Base-by-base conservation (phyloP, 352 stramenopile genomes). In the Halophytophthora batemanensis region DNA sequence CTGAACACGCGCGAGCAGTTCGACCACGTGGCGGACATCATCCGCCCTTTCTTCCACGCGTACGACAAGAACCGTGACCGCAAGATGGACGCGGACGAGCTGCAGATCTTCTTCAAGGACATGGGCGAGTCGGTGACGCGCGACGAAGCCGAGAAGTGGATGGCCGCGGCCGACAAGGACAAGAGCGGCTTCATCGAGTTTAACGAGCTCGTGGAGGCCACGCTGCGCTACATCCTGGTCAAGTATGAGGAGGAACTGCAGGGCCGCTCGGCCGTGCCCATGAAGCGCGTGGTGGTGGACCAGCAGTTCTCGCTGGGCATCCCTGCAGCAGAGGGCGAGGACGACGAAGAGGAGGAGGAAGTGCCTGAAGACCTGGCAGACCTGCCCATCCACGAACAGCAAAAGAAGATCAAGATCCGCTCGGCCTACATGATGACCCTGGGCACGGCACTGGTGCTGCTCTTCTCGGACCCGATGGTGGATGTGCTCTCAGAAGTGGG, bases 391-490 rank as follows among this genome's bases (percentile, higher is more conserved):
- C 85, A 97, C n/a, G 81, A 98, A 58, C 96, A 99, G 73, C 95
- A 98, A 67, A 75, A 70, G 44, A 89, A 90, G 57, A 98, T 99
- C 68, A 98, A 98, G 69, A 69, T 95, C 33, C 88, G 90, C 51
- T 89, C 95, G 7, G 90, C 97, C 38, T 86, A 81, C 39, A 96
- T 98, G 75, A 97, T 99, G 66, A 73, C 87, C 41, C 53, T 98
- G 18, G 97, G 97, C 55, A 99, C 96, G 38, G 59, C 76, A 25
- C 70, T 99, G 21, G 96, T 99, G 46, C 71, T 97, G 8, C 49
- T 98, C 49, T 97, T 99, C 60, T 97, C 92, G 28, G 97, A 99
- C 80, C 96, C 97, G 29, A 98, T 99, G 91, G 96, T 99, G 2
- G 96, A 99, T 67, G 92, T 99, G 25, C 78, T 99, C 45, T 93